Conservation (phyloP, 257 asterid genomes). For the Scutellaria minor region DNA sequence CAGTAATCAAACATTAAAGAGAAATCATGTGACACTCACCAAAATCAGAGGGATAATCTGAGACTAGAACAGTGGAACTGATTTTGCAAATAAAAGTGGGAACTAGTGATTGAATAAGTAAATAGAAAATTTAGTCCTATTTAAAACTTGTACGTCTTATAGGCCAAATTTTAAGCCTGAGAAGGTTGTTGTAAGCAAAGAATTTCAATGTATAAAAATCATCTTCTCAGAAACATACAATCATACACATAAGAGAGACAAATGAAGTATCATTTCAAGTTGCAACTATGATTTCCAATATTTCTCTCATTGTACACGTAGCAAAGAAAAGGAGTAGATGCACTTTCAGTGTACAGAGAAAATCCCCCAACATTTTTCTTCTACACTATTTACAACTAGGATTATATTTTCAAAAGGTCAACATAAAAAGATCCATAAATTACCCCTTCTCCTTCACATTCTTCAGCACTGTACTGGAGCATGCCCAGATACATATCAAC, state of each 20-base stretch:
- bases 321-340: conserved; percentile 4
- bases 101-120: no score
- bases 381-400: not conserved
- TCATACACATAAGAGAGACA: not conserved
- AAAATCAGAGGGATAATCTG: conserved; percentile 8
- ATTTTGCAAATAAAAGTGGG: not conserved
- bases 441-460: conserved; percentile 67
- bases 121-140: no score
- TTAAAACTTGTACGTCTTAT: no score
- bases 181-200: not conserved
- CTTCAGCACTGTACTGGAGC: conserved; percentile 70
- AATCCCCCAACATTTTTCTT: not conserved
- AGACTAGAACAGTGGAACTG: not conserved
- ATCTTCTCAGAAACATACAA: not conserved
- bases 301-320: conserved; percentile 1
- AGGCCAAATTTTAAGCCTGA: not conserved
- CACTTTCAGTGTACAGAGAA: not conserved
- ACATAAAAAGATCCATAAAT: conserved; percentile 19
- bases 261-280: not conserved
- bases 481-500: conserved; percentile 54
- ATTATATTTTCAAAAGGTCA: not conserved
- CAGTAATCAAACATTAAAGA: not conserved
- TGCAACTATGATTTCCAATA: not conserved
- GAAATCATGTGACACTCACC: not conserved
- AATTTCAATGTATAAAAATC: not conserved